Evolutionary conservation across 495 filamentous ascomycete species (phyloP), one percentile per base, ranked within the genome.

Genomic region (Ramalina intermedia): DNA sequence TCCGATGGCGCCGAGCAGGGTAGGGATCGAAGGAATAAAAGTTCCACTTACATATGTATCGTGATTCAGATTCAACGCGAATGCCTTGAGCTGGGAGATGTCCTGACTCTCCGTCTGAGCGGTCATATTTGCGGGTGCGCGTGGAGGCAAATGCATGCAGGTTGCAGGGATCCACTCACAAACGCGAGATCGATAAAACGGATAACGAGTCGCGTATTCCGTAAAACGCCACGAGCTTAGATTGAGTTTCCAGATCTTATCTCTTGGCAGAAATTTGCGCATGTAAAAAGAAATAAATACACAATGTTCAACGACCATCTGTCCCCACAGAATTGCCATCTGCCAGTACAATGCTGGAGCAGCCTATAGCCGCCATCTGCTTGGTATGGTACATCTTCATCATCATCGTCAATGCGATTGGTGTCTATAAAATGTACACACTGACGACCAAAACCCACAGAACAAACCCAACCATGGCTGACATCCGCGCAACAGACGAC

Each of bases 331-430:
- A 33, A 33, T 33, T 33, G 29, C 29, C 7, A 33, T 33, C 29
- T 33, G 29, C 29, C 12, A 33, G 1, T 33, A 8, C n/a, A 24
- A 47, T 47, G 44, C 20, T 47, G n/a, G n/a, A 47, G 44, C n/a
- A 37, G 6, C 29, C 16, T 20, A 55, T 64, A 50, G 72, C 72
- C 42, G 70, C 70, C 66, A 60, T 67, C 45, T 74, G 69, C 53
- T 58, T 83, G 54, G 62, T 74, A 58, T 84, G 80, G 80, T 82
- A 75, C 53, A 47, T 68, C 37, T 58, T 63, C 29, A 72, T 83
- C 46, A 61, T 71, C 51, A 46, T 60, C 23, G 75, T 84, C 37
- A 78, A 76, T 57, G 61, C 63, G 20, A 61, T 82, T 53, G 80
- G 80, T 14, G 72, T 75, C 57, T 64, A 64, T 40, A 76, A 80